Percentiles rank a stretch among this genome's conserved stretches.
Conservation (phyloP, 2,329 filamentous ascomycete species). For the Diaporthe batatas region DNA sequence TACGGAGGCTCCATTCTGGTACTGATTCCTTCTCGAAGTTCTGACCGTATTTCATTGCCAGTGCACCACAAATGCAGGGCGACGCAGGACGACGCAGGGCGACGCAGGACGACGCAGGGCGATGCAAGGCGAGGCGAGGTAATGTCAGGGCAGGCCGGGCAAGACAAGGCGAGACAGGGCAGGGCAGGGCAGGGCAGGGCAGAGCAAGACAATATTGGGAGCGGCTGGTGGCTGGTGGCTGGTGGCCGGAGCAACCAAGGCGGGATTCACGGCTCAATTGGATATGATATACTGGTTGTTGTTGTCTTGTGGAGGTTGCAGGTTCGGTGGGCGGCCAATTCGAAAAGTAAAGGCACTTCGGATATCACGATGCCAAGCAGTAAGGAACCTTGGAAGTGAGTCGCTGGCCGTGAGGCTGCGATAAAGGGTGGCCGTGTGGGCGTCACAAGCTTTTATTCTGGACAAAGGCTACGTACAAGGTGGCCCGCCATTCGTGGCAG, state of each 20-base stretch:
- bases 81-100: background rate
- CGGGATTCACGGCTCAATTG: background rate
- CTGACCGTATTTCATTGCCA: slow-evolving; percentile 80
- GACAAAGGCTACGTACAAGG: slow-evolving; percentile 11
- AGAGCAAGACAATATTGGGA: background rate
- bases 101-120: too few species aligned
- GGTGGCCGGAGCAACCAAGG: background rate
- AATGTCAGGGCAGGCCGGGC: background rate
- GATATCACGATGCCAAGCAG: slow-evolving; percentile 10
- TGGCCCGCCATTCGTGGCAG: background rate
- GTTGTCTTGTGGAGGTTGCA: background rate
- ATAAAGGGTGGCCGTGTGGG: slow-evolving; percentile 20
- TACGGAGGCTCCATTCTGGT: slow-evolving; percentile 85
- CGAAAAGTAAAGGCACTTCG: background rate
- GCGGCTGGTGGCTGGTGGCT: slow-evolving; percentile 19
- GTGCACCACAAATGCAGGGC: slow-evolving; percentile 19
- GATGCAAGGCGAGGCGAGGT: background rate
- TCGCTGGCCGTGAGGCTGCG: slow-evolving; percentile 2
- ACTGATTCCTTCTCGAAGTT: slow-evolving; percentile 81
- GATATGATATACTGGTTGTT: background rate
- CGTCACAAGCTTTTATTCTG: slow-evolving; percentile 38
- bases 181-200: background rate
- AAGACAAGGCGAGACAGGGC: background rate
- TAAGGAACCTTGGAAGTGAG: slow-evolving; percentile 7
- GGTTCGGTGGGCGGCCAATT: too few species aligned